phyloP scores from a whole-genome alignment of 352 stramenopile genomes.

The Phytopythium boreale region DNA sequence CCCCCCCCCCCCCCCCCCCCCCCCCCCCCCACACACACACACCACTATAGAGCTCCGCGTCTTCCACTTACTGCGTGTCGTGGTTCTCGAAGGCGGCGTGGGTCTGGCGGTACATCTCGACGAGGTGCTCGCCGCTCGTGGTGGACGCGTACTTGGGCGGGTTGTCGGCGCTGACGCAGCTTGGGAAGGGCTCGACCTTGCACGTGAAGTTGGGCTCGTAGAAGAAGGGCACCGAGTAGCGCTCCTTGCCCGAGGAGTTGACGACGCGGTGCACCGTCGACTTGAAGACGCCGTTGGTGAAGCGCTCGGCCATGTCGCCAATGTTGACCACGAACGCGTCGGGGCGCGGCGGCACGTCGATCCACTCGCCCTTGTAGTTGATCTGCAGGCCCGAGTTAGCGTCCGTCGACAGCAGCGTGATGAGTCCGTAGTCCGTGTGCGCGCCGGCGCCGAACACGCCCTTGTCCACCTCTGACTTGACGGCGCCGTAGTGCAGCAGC shows the following conservation, averaged over 20 bases:
- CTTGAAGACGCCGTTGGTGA: conserved; percentile 66
- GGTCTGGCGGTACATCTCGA: conserved; percentile 75
- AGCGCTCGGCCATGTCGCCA: conserved; percentile 72
- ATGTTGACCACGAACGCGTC: conserved; percentile 74
- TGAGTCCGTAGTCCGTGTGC: conserved; percentile 71
- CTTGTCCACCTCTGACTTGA: conserved; percentile 51
- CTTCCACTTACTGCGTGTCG: neutral
- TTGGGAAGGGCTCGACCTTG: conserved; percentile 56
- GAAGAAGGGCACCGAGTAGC: conserved; percentile 80
- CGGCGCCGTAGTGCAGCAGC: conserved; percentile 70
- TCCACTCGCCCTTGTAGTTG: conserved; percentile 44
- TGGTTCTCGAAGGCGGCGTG: conserved; percentile 44
- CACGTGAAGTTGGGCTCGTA: conserved; percentile 77
- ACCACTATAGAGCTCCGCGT: no score
- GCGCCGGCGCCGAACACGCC: conserved; percentile 76
- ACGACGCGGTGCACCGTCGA: conserved; percentile 69
- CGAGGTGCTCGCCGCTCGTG: conserved; percentile 71
- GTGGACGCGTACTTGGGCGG: conserved; percentile 58
- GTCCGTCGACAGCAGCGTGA: conserved; percentile 70
- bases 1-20: no score
- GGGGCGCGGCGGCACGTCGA: conserved; percentile 49
- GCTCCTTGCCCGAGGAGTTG: conserved; percentile 51
- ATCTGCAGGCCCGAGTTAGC: conserved; percentile 58
- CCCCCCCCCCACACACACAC: no score
- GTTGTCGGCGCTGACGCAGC: conserved; percentile 42